Percentiles rank a stretch among this genome's conserved stretches.
phyloP scores from a whole-genome alignment of 2,329 filamentous ascomycete genomes.

The Penicillium occitanis region DNA sequence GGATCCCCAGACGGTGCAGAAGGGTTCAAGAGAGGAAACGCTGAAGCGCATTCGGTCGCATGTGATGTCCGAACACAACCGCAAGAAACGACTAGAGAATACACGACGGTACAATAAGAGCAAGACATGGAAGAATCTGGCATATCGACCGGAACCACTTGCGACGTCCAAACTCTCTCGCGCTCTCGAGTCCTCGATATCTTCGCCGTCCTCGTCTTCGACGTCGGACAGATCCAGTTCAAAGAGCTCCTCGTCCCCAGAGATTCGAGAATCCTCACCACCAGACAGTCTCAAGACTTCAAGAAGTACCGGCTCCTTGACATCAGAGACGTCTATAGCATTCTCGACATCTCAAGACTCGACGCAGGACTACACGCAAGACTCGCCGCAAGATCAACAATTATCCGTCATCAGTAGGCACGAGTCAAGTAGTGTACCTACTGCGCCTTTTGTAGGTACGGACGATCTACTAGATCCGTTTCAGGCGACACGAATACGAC shows the following conservation, averaged over 20 bases:
- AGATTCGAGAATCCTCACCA: constrained; percentile 6
- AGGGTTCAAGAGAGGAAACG: constrained; percentile 40
- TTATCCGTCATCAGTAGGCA: neutral
- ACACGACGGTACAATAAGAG: constrained; percentile 40
- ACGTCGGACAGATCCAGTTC: constrained; percentile 11
- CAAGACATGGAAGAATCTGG: constrained; percentile 40
- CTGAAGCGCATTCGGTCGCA: constrained; percentile 45
- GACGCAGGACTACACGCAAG: neutral
- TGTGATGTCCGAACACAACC: constrained; percentile 46
- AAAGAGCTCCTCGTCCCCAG: constrained; percentile 20
- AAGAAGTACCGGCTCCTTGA: neutral
- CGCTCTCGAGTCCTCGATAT: constrained; percentile 6
- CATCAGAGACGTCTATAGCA: neutral
- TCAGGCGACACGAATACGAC: constrained; percentile 35
- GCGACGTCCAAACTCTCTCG: constrained; percentile 21
- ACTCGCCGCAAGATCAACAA: neutral
- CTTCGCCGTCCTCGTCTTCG: constrained; percentile 6
- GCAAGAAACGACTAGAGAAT: constrained; percentile 42
- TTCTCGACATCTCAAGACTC: neutral
- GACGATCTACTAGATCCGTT: constrained; percentile 38
- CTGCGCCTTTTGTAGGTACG: constrained; percentile 33
- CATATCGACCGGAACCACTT: constrained; percentile 33
- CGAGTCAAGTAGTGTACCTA: constrained; percentile 1
- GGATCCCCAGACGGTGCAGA: constrained; percentile 38
- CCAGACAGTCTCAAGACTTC: neutral